These are phyloP conservation scores for Phyllachora maydis DNA, from an alignment of 2,329 filamentous ascomycete species.

Conservation along the genomic window DNA sequence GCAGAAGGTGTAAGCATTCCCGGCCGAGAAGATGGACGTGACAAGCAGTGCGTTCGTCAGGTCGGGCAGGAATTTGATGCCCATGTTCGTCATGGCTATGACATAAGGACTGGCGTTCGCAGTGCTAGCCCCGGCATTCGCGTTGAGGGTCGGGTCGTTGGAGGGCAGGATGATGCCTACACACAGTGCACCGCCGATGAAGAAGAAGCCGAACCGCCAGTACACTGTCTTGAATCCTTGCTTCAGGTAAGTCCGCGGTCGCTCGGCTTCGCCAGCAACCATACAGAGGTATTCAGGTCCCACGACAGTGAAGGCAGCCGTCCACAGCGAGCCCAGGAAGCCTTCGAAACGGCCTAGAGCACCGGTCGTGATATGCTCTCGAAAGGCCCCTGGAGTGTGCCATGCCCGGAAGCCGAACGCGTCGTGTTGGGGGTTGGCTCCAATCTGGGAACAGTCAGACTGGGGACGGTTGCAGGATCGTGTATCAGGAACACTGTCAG, in stretches of 20 bases:
- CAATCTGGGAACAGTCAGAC: no score
- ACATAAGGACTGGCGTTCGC: slow-evolving; percentile 33
- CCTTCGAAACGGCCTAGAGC: slow-evolving; percentile 38
- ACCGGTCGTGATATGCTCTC: slow-evolving; percentile 27
- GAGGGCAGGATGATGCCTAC: slow-evolving; percentile 42
- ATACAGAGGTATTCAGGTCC: slow-evolving; percentile 39
- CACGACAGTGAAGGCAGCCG: slow-evolving; percentile 37
- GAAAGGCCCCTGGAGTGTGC: slow-evolving; percentile 31
- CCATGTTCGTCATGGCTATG: slow-evolving; percentile 34
- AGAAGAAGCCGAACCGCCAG: slow-evolving; percentile 44
- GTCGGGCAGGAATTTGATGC: slow-evolving; percentile 30
- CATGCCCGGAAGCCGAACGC: slow-evolving; percentile 14
- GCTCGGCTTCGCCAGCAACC: slow-evolving; percentile 28
- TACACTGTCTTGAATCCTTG: slow-evolving; percentile 46
- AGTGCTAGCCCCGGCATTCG: slow-evolving; percentile 24
- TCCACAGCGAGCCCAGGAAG: slow-evolving; percentile 40
- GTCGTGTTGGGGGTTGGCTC: slow-evolving; percentile 18
- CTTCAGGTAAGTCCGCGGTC: slow-evolving; percentile 36
- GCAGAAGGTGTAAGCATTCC: slow-evolving; percentile 40
- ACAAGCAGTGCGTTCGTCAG: slow-evolving; percentile 42
- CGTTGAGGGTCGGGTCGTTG: slow-evolving; percentile 30
- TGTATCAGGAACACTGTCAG: no score
- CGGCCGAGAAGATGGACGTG: slow-evolving; percentile 36
- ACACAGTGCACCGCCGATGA: slow-evolving; percentile 41
- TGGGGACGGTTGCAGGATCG: no score